These are phyloP conservation scores for Wickerhamomyces sp. DNA, from an alignment of 1,139 yeast species.

Conservation along the genomic window DNA sequence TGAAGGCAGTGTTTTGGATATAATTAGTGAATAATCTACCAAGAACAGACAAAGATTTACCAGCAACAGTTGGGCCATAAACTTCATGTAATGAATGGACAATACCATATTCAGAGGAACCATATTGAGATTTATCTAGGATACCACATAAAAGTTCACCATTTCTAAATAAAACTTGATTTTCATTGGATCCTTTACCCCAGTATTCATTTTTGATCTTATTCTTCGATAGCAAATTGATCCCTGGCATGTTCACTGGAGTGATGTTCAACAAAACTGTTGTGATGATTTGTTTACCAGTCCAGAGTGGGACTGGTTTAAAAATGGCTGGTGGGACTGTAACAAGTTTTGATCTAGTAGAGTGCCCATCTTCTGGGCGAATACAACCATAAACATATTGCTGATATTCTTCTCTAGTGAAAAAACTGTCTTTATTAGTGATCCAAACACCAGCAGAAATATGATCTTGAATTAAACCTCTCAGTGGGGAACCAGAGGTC, in stretches of 20 bases:
- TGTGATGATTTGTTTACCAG: constrained; percentile 96
- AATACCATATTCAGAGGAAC: constrained; percentile 95
- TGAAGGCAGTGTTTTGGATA: constrained; percentile 87
- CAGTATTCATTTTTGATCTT: constrained; percentile 94
- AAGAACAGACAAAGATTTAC: constrained; percentile 80
- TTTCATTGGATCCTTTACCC: constrained; percentile 82
- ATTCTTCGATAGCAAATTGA: constrained; percentile 76
- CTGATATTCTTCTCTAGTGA: constrained; percentile 88
- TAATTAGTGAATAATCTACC: constrained; percentile 95
- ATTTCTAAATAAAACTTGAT: constrained; percentile 75
- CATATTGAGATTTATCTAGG: constrained; percentile 95
- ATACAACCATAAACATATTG: constrained; percentile 91
- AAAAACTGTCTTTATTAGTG: constrained; percentile 86
- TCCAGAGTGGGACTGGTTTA: constrained; percentile 91
- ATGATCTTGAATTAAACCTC: constrained; percentile 99
- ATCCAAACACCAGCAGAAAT: constrained; percentile 99
- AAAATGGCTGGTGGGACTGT: constrained; percentile 87
- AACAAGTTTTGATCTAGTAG: constrained; percentile 62
- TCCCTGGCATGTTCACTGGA: constrained; percentile 85
- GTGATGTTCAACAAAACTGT: constrained; percentile 85
- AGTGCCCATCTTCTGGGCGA: constrained; percentile 98
- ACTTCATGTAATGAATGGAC: constrained; percentile 96
- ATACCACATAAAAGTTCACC: constrained; percentile 92
- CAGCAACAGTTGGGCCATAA: constrained; percentile 89
- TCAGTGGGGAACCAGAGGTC: constrained; percentile 94